phyloP scores from a whole-genome alignment of 306 rosid species.

The Prunus salicina region DNA sequence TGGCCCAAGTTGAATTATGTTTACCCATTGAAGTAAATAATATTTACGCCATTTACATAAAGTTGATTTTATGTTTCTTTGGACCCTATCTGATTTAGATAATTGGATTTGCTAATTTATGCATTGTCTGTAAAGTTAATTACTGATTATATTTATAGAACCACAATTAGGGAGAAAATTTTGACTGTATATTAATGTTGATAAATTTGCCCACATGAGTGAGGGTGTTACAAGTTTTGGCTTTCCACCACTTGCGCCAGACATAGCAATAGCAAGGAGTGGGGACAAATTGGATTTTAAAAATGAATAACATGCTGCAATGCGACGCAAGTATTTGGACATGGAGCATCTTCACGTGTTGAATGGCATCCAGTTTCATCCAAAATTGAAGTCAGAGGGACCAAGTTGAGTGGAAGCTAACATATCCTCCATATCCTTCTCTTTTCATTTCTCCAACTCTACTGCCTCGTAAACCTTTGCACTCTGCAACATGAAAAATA shows the following conservation, averaged over 20 bases:
- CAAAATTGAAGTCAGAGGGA: constrained; percentile 66
- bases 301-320: constrained; percentile 3
- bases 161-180: neutral
- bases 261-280: constrained; percentile 27
- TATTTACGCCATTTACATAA: neutral
- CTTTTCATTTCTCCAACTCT: constrained; percentile 56
- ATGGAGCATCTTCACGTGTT: constrained; percentile 44
- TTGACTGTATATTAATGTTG: constrained; percentile 36
- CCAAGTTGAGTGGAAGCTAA: constrained; percentile 72
- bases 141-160: neutral
- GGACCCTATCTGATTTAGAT: neutral
- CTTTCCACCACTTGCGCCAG: constrained; percentile 37
- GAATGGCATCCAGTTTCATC: constrained; percentile 40
- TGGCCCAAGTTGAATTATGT: no score
- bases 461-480: constrained; percentile 76
- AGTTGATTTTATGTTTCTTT: neutral
- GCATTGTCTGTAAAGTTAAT: neutral
- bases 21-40: no score
- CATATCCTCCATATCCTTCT: constrained; percentile 66
- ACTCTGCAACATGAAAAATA: constrained; percentile 44
- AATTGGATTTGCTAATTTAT: neutral
- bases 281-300: constrained; percentile 44
- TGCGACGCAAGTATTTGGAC: neutral
- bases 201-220: constrained; percentile 28
- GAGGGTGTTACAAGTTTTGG: constrained; percentile 55